These are phyloP conservation scores for Acorus calamus DNA, from an alignment of 106 monocot species.

Conservation along the genomic window DNA sequence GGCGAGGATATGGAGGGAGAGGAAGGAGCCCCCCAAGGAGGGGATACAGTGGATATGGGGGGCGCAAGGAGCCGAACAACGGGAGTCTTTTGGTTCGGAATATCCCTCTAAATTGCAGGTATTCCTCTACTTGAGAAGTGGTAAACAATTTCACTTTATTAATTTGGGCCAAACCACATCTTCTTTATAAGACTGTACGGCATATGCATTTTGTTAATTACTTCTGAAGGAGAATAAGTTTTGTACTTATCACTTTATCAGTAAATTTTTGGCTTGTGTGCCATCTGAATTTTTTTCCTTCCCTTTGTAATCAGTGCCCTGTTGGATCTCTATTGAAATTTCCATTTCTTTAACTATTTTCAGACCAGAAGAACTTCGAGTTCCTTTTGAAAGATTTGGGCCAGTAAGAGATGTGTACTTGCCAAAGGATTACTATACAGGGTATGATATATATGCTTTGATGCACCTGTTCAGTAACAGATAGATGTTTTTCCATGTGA, in stretches of 20 bases:
- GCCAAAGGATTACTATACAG: slow-evolving; percentile 59
- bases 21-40: slow-evolving; percentile 72
- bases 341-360: not conserved
- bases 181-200: no score
- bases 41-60: slow-evolving; percentile 48
- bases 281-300: no score
- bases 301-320: no score
- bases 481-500: no score
- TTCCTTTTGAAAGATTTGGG: slow-evolving; percentile 61
- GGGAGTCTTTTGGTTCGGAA: slow-evolving; percentile 84
- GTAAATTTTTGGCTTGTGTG: no score
- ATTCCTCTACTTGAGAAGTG: not conserved
- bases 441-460: slow-evolving; percentile 18
- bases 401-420: slow-evolving; percentile 67
- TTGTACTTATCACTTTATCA: no score
- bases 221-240: no score
- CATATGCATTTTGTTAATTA: no score
- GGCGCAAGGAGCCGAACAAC: slow-evolving; percentile 30
- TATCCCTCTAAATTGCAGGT: slow-evolving; percentile 75
- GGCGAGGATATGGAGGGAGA: slow-evolving; percentile 68
- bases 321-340: no score
- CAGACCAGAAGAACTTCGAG: slow-evolving; percentile 56
- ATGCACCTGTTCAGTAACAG: no score
- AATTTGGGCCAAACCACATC: no score
- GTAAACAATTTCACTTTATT: no score